Percentiles rank a stretch among this genome's conserved stretches.
These are phyloP conservation scores for Geosmithia putterillii DNA, from an alignment of 2,329 filamentous ascomycete species.

Conservation along the genomic window DNA sequence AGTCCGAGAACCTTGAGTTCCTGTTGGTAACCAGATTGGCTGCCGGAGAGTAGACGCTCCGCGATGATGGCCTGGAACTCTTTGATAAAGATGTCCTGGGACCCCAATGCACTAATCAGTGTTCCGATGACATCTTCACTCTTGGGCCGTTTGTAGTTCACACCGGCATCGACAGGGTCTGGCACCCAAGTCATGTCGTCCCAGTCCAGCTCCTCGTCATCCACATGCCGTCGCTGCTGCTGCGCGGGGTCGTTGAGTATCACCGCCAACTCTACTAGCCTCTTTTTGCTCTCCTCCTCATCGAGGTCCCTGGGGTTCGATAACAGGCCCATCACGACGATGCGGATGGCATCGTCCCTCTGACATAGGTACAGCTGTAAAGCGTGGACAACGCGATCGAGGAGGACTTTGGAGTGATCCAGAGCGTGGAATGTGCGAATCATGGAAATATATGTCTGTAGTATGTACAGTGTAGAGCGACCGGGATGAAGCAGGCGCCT, in stretches of 20 bases:
- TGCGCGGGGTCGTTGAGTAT: slow-evolving; percentile 52
- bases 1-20: slow-evolving; percentile 75
- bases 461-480: slow-evolving; percentile 61
- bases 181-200: slow-evolving; percentile 89
- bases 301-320: slow-evolving; percentile 45
- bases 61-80: slow-evolving; percentile 86
- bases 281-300: slow-evolving; percentile 30
- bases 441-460: slow-evolving; percentile 68
- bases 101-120: slow-evolving; percentile 76
- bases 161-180: slow-evolving; percentile 83
- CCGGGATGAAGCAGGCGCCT: slow-evolving; percentile 62
- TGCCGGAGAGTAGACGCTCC: slow-evolving; percentile 55
- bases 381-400: slow-evolving; percentile 61
- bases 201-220: slow-evolving; percentile 71
- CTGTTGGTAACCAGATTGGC: slow-evolving; percentile 59
- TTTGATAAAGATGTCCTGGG: slow-evolving; percentile 84
- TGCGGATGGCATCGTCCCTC: slow-evolving; percentile 64
- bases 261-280: slow-evolving; percentile 53
- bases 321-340: slow-evolving; percentile 64
- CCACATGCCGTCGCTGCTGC: slow-evolving; percentile 35
- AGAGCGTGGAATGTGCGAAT: slow-evolving; percentile 66
- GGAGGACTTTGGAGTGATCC: slow-evolving; percentile 64
- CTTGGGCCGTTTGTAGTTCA: slow-evolving; percentile 82
- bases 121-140: slow-evolving; percentile 87
- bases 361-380: slow-evolving; percentile 67